Conservation (phyloP, 768 basidiomycete genomes). For the Paxillus involutus region DNA sequence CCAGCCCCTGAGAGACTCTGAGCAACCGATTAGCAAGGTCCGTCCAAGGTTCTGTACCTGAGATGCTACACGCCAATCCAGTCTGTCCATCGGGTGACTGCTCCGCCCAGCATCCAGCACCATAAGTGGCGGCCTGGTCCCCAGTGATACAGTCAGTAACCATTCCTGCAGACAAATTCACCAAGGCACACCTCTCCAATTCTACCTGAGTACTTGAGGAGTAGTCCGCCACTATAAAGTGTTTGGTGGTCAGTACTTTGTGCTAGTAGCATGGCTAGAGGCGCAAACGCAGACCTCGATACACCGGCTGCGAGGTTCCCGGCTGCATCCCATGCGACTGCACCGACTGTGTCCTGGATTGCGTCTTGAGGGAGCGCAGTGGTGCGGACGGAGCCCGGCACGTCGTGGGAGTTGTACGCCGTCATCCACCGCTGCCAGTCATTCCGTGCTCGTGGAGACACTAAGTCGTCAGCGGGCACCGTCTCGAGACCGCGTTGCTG, state of each 20-base stretch:
- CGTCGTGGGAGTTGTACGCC: conserved; percentile 32
- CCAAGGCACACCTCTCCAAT: conserved; percentile 61
- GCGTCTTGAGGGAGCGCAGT: conserved; percentile 21
- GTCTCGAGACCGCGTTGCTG: conserved; percentile 25
- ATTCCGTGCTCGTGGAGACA: conserved; percentile 45
- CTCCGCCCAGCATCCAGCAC: conserved; percentile 78
- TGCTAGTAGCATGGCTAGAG: neutral
- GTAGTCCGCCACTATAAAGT: conserved; percentile 64
- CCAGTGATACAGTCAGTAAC: neutral
- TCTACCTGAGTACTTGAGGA: conserved; percentile 73
- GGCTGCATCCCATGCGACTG: conserved; percentile 52
- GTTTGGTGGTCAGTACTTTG: neutral
- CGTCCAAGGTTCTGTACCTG: conserved; percentile 32
- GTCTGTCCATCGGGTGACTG: conserved; percentile 18
- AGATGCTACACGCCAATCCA: conserved; percentile 69
- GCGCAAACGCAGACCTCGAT: conserved; percentile 52
- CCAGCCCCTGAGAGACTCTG: conserved; percentile 54
- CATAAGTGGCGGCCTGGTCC: conserved; percentile 63
- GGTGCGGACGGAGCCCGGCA: neutral
- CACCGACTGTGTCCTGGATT: conserved; percentile 82
- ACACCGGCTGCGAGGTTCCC: conserved; percentile 67
- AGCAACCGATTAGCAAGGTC: neutral
- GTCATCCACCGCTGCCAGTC: conserved; percentile 66
- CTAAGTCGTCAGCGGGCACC: conserved; percentile 45
- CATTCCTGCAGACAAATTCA: neutral